A percentile compares a stretch with the other conserved stretches of the same genome.
Evolutionary conservation across 768 basidiomycete species (phyloP).

Genomic region (Termitomyces sp.): DNA sequence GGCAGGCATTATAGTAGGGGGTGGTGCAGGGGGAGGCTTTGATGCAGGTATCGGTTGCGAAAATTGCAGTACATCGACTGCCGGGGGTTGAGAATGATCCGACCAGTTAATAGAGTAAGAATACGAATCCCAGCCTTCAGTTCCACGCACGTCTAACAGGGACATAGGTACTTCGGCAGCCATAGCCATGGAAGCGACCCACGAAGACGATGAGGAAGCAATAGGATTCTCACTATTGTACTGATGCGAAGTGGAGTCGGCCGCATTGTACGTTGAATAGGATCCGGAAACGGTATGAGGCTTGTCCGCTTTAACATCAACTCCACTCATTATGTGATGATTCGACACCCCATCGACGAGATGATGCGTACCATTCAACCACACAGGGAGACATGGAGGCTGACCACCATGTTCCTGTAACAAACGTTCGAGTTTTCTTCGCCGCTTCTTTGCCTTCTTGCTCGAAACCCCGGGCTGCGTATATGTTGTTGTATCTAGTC

Average conservation of each 20-base stretch:
- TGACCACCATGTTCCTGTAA: constrained; percentile 21
- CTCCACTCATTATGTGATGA: neutral
- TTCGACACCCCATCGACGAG: neutral
- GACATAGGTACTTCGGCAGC: constrained; percentile 22
- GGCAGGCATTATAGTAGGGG: constrained; percentile 13
- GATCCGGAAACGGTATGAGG: neutral
- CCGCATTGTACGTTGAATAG: constrained; percentile 9
- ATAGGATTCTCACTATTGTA: constrained; percentile 1
- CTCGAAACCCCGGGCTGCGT: constrained; percentile 9
- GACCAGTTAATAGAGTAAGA: neutral
- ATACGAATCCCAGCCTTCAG: neutral
- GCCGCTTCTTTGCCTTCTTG: constrained; percentile 37
- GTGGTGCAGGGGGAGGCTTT: constrained; percentile 9
- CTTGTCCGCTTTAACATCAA: neutral
- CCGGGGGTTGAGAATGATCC: constrained; percentile 10
- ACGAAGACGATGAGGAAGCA: constrained; percentile 19
- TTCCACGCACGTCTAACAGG: neutral
- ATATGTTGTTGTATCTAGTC: neutral
- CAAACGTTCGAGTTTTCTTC: constrained; percentile 30
- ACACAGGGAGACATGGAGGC: constrained; percentile 2
- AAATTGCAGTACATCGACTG: constrained; percentile 1
- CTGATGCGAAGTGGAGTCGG: constrained; percentile 7
- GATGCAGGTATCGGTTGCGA: constrained; percentile 5
- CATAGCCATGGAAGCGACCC: constrained; percentile 39
- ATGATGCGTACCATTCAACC: constrained; percentile 5